phyloP scores from a whole-genome alignment of 2,329 filamentous ascomycete species.

The Orbilia brochopaga region DNA sequence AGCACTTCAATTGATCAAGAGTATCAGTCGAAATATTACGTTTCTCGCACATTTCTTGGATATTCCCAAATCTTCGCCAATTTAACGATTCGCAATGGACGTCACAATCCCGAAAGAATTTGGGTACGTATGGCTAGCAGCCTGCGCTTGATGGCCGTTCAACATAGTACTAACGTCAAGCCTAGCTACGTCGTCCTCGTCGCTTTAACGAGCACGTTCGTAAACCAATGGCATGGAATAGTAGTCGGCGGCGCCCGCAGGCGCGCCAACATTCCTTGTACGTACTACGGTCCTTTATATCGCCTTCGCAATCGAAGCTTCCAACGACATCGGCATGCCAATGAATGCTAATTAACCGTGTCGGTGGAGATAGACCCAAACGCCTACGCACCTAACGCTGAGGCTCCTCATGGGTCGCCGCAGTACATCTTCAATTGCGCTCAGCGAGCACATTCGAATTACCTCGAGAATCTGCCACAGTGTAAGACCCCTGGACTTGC shows the following conservation, averaged over 20 bases:
- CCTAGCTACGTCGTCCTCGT: constrained; percentile 68
- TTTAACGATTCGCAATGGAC: constrained; percentile 21
- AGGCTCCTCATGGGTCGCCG: constrained; percentile 64
- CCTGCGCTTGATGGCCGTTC: neutral
- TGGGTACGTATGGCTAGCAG: constrained; percentile 21
- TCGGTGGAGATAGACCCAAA: constrained; percentile 58
- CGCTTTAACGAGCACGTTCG: constrained; percentile 65
- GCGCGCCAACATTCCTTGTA: constrained; percentile 64
- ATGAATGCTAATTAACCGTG: neutral
- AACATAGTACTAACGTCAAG: constrained; percentile 2
- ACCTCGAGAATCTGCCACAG: constrained; percentile 65
- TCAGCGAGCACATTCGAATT: constrained; percentile 70
- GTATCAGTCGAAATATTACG: too few species aligned
- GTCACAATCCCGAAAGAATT: constrained; percentile 34
- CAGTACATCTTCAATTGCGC: constrained; percentile 70
- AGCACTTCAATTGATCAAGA: neutral
- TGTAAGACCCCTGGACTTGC: constrained; percentile 16
- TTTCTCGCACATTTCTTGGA: too few species aligned
- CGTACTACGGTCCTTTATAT: constrained; percentile 10
- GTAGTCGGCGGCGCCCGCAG: constrained; percentile 64
- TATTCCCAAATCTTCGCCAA: neutral
- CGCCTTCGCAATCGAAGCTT: neutral
- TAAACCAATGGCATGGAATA: constrained; percentile 64
- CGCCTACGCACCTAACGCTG: constrained; percentile 65
- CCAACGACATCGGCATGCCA: neutral